phyloP scores from a whole-genome alignment of 257 asterid genomes.

The Thymus mandschuricus region DNA sequence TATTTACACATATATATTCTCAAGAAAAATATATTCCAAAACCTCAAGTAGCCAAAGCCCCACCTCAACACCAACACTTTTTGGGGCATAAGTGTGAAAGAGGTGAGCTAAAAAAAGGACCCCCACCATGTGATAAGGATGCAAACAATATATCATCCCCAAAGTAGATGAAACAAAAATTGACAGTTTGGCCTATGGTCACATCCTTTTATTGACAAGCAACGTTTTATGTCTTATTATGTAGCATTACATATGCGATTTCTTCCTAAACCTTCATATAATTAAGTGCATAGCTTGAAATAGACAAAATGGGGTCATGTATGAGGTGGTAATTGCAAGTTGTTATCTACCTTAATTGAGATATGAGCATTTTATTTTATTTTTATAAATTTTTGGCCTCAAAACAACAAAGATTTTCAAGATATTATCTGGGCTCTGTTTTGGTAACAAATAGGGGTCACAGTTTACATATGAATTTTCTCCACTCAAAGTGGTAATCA shows the following conservation, averaged over 20 bases:
- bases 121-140: constrained; percentile 48
- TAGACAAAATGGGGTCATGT: constrained; percentile 25
- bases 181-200: constrained; percentile 37
- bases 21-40: background rate
- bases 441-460: constrained; percentile 22
- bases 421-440: constrained; percentile 30
- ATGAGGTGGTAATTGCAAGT: constrained; percentile 9
- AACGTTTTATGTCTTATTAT: constrained; percentile 28
- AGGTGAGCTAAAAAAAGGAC: constrained; percentile 34
- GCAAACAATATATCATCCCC: constrained; percentile 38
- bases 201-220: constrained; percentile 29
- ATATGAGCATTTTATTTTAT: constrained; percentile 8
- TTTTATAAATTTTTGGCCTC: constrained; percentile 4
- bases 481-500: constrained; percentile 29
- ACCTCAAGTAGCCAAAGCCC: background rate
- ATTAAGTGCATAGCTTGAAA: constrained; percentile 6
- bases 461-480: constrained; percentile 13
- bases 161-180: constrained; percentile 37
- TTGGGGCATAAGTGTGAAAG: constrained; percentile 28
- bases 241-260: constrained; percentile 30
- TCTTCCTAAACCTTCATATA: constrained; percentile 25
- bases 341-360: constrained; percentile 4
- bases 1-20: background rate
- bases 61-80: constrained; percentile 12
- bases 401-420: constrained; percentile 25